Evolutionary conservation across 495 filamentous ascomycete genomes (phyloP).

Genomic region (Talaromyces proteolyticus): DNA sequence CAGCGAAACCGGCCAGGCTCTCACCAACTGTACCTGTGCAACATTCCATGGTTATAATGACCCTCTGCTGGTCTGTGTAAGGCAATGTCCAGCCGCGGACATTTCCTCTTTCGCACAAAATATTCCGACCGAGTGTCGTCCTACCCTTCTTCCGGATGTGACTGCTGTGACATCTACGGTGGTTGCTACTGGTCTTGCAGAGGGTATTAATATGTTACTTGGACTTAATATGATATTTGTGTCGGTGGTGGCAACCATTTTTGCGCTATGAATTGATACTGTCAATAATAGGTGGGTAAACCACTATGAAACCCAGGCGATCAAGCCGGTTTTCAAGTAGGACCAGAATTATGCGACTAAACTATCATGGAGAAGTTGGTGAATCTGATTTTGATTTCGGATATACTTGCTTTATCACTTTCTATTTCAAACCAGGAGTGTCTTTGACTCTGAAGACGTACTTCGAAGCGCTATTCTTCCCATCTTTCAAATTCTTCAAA

Average conservation of each 20-base stretch:
- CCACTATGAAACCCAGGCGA: too few relatives aligned
- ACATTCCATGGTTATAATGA: not conserved
- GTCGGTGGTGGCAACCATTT: too few relatives aligned
- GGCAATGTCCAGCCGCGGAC: not conserved
- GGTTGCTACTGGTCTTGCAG: too few relatives aligned
- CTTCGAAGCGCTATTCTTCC: constrained; percentile 61
- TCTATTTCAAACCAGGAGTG: constrained; percentile 21
- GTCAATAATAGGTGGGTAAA: too few relatives aligned
- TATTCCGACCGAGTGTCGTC: not conserved
- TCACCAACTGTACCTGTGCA: not conserved
- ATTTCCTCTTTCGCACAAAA: not conserved
- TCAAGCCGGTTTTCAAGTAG: too few relatives aligned
- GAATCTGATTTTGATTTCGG: too few relatives aligned
- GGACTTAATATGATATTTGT: too few relatives aligned
- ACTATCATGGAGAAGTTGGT: too few relatives aligned
- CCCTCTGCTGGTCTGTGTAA: not conserved
- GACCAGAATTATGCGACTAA: too few relatives aligned
- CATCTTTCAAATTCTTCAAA: constrained; percentile 50
- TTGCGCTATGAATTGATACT: too few relatives aligned
- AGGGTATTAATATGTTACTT: too few relatives aligned
- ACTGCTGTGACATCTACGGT: not conserved
- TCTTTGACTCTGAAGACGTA: constrained; percentile 64
- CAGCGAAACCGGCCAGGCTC: not conserved
- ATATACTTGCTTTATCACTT: too few relatives aligned
- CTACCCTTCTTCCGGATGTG: not conserved